Evolutionary conservation across 345 rosid genomes (phyloP).

Genomic region (Ceriops zippeliana): DNA sequence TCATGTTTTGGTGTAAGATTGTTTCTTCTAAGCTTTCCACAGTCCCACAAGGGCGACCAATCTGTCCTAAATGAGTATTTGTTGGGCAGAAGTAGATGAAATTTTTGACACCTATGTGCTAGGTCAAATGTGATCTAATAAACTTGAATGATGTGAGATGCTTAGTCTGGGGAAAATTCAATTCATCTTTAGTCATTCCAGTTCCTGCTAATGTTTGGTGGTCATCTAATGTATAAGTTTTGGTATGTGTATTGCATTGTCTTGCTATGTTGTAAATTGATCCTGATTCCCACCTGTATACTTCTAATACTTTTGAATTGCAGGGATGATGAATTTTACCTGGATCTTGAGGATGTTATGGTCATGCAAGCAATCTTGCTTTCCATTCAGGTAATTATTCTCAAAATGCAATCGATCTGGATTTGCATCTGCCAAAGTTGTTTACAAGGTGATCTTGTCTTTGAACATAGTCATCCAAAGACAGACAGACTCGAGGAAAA

Average conservation of each 20-base stretch:
- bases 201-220: not conserved
- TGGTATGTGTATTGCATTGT: not conserved
- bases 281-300: not conserved
- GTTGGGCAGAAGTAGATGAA: not conserved
- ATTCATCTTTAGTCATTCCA: not conserved
- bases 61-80: not conserved
- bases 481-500: no score
- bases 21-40: no score
- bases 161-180: not conserved
- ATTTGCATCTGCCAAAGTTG: not conserved
- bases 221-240: no score
- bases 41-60: no score
- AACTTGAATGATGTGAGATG: not conserved
- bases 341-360: slow-evolving; percentile 99
- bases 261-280: not conserved
- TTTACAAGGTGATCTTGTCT: not conserved
- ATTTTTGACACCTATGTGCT: not conserved
- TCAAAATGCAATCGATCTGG: not conserved
- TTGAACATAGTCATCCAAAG: no score
- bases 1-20: not conserved
- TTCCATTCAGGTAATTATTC: slow-evolving; percentile 70
- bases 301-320: slow-evolving; percentile 14
- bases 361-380: slow-evolving; percentile 97
- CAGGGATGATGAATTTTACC: slow-evolving; percentile 87
- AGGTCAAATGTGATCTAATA: not conserved